Evolutionary conservation across 495 filamentous ascomycete genomes (phyloP).

Genomic region (Aspergillus steynii): DNA sequence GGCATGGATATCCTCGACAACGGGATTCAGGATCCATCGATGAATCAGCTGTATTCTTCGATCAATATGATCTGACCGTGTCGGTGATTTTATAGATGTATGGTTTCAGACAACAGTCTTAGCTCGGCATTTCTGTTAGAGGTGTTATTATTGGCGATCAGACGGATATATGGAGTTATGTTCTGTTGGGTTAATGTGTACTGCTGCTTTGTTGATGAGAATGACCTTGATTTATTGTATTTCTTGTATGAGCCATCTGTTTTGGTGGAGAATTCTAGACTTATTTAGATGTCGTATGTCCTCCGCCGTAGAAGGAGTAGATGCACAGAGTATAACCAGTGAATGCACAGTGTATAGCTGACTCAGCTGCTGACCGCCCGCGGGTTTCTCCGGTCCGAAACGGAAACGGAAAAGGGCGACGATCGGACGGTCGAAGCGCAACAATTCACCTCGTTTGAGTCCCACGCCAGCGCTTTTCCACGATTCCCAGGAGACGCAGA

Average conservation of each 20-base stretch:
- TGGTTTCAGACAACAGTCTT: neutral
- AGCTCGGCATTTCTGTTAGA: neutral
- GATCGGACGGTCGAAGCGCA: conserved; percentile 6
- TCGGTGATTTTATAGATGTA: neutral
- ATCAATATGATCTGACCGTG: conserved; percentile 37
- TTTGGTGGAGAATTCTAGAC: too few species aligned
- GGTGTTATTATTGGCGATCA: neutral
- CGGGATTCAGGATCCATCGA: conserved; percentile 37
- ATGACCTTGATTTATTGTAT: neutral
- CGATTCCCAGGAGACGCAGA: conserved; percentile 14
- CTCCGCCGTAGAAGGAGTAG: too few species aligned
- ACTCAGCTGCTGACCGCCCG: conserved; percentile 23
- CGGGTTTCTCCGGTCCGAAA: conserved; percentile 42
- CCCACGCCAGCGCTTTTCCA: neutral
- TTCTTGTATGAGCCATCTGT: too few species aligned
- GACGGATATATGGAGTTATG: neutral
- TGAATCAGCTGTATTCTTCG: conserved; percentile 40
- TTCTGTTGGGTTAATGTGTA: neutral
- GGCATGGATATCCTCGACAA: conserved; percentile 42
- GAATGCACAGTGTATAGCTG: neutral
- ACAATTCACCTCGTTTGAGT: neutral
- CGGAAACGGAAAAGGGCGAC: conserved; percentile 26
- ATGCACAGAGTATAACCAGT: too few species aligned
- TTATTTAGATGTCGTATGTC: too few species aligned
- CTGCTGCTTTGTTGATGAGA: neutral